Evolutionary conservation across 805 yeast species (phyloP).

Genomic region (Yarrowia sp.): DNA sequence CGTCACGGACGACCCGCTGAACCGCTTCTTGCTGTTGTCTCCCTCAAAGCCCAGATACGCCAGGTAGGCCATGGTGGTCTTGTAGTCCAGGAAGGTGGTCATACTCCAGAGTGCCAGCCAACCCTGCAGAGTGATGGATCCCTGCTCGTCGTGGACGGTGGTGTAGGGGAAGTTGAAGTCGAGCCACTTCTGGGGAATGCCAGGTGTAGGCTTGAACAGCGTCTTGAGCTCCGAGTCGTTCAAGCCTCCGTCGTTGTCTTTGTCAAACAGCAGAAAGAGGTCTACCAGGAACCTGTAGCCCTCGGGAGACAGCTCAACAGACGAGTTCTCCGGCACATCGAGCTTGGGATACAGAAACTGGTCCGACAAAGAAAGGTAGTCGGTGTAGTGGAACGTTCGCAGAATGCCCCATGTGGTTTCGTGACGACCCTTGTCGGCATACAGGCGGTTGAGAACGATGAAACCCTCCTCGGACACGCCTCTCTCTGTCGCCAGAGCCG

Average conservation of each 20-base stretch:
- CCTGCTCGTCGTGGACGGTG: constrained; percentile 86
- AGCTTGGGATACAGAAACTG: constrained; percentile 73
- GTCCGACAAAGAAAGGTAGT: constrained; percentile 81
- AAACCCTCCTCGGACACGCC: constrained; percentile 79
- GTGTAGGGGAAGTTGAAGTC: constrained; percentile 82
- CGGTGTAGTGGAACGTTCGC: constrained; percentile 85
- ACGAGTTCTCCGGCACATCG: constrained; percentile 69
- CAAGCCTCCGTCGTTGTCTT: constrained; percentile 95
- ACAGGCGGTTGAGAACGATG: constrained; percentile 69
- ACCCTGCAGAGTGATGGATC: constrained; percentile 89
- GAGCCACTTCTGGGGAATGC: constrained; percentile 83
- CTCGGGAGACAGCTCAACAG: constrained; percentile 87
- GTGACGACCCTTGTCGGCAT: constrained; percentile 89
- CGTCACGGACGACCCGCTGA: constrained; percentile 2
- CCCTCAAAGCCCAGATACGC: constrained; percentile 85
- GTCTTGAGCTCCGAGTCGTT: constrained; percentile 65
- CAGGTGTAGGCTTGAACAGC: constrained; percentile 87
- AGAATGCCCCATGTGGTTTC: constrained; percentile 97
- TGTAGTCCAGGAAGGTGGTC: constrained; percentile 84
- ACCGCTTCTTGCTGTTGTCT: constrained; percentile 27
- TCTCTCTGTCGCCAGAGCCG: constrained; percentile 37
- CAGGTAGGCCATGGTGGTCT: constrained; percentile 79
- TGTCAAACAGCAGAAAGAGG: constrained; percentile 79
- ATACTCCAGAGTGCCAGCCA: constrained; percentile 99
- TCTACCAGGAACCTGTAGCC: constrained; percentile 94